A percentile compares a stretch with the other conserved stretches of the same genome.
These are phyloP conservation scores for Penicillium angulare DNA, from an alignment of 495 filamentous ascomycete species.

Conservation along the genomic window DNA sequence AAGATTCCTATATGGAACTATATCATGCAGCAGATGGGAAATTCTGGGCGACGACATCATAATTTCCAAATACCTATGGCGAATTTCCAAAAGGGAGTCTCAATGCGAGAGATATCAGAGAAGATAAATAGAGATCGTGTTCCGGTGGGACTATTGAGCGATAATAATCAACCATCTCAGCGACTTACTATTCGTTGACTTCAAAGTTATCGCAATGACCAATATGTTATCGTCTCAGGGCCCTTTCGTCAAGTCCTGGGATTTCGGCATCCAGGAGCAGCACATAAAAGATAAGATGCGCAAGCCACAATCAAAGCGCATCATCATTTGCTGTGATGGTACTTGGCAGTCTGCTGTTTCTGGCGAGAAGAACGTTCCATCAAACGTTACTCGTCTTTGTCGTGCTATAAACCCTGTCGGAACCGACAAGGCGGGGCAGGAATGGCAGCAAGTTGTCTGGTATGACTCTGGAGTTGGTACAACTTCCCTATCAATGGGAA, in stretches of 20 bases:
- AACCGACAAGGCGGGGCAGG: conserved; percentile 10
- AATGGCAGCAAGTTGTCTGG: conserved; percentile 29
- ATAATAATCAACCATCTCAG: too few relatives aligned
- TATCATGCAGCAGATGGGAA: too few relatives aligned
- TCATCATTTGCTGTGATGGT: conserved; percentile 30
- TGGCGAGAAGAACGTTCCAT: conserved; percentile 22
- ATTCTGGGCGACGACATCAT: too few relatives aligned
- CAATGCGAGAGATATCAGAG: too few relatives aligned
- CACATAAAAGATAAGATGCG: not conserved
- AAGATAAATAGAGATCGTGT: too few relatives aligned
- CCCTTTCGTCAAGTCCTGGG: not conserved
- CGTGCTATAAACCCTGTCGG: conserved; percentile 19
- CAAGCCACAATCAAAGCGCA: conserved; percentile 13
- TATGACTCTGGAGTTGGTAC: conserved; percentile 30
- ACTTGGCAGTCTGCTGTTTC: conserved; percentile 27
- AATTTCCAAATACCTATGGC: too few relatives aligned
- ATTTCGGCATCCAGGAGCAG: not conserved
- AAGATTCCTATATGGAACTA: not conserved
- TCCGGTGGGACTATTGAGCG: too few relatives aligned
- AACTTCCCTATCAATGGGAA: conserved; percentile 5
- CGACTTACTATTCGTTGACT: not conserved
- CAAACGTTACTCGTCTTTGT: conserved; percentile 25
- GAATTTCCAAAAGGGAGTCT: too few relatives aligned
- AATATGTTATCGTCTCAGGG: not conserved
- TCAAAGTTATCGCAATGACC: not conserved